These are phyloP conservation scores for Sporothrix globosa DNA, from an alignment of 2,329 filamentous ascomycete genomes.

Conservation along the genomic window DNA sequence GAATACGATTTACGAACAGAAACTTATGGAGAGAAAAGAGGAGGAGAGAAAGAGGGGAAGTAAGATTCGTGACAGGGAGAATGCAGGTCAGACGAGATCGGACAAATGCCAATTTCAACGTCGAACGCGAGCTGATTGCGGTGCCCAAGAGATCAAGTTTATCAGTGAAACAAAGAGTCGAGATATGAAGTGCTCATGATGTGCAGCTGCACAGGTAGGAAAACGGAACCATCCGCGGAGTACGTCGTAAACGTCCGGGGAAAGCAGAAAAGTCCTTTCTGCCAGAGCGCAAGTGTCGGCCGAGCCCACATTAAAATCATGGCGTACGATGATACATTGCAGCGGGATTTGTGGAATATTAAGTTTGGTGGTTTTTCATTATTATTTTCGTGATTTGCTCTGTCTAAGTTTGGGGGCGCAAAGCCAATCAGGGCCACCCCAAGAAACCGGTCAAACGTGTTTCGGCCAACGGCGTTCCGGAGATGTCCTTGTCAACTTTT, in stretches of 20 bases:
- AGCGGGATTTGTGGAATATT: neutral
- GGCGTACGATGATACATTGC: neutral
- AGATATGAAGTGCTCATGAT: no score
- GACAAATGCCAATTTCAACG: no score
- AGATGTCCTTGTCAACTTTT: neutral
- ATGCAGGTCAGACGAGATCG: no score
- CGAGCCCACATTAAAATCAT: neutral
- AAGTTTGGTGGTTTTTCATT: neutral
- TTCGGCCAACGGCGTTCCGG: neutral
- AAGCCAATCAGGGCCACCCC: neutral
- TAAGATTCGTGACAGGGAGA: neutral
- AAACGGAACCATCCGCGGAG: no score
- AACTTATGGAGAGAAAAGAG: neutral
- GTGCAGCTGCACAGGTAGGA: neutral
- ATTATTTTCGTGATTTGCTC: neutral
- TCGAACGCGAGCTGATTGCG: no score
- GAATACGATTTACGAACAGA: neutral
- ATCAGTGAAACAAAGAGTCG: no score
- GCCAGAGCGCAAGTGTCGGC: neutral
- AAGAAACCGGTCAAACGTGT: neutral
- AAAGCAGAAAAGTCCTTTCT: no score
- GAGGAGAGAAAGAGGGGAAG: neutral
- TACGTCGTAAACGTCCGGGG: neutral
- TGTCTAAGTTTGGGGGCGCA: neutral
- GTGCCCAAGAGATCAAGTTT: neutral